These are phyloP conservation scores for Teunomyces kruisii DNA, from an alignment of 805 yeast genomes.

Conservation along the genomic window DNA sequence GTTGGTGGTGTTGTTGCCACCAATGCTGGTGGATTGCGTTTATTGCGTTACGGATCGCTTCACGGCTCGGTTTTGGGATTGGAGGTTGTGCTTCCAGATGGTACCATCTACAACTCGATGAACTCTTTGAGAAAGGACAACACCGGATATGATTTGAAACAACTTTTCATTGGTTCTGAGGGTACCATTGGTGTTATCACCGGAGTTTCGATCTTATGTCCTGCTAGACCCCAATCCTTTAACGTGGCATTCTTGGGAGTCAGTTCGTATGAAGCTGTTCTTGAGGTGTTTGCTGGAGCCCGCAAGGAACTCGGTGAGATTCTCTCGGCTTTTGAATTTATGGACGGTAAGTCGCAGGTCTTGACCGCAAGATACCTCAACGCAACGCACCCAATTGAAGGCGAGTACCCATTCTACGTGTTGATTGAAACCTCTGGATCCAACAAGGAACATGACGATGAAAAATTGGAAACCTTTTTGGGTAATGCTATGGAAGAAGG, in stretches of 20 bases:
- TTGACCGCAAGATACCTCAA: conserved; percentile 63
- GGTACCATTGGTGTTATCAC: conserved; percentile 91
- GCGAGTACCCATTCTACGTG: conserved; percentile 81
- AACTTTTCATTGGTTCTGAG: conserved; percentile 89
- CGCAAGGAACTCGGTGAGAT: conserved; percentile 79
- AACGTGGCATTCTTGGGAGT: conserved; percentile 90
- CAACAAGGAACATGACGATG: conserved; percentile 88
- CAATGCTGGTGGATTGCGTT: conserved; percentile 92
- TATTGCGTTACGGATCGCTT: conserved; percentile 84
- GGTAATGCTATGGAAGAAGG: conserved; percentile 85
- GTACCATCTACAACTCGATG: conserved; percentile 76
- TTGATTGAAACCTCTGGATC: conserved; percentile 97
- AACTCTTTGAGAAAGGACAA: conserved; percentile 89
- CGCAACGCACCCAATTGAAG: conserved; percentile 72
- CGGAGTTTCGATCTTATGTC: conserved; percentile 86
- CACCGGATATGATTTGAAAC: conserved; percentile 93
- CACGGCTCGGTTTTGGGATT: conserved; percentile 91
- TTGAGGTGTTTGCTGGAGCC: conserved; percentile 75
- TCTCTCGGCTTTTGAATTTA: conserved; percentile 89
- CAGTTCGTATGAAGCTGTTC: conserved; percentile 79
- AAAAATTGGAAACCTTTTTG: conserved; percentile 79
- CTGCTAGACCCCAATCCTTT: conserved; percentile 79
- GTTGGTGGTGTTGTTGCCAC: conserved; percentile 95
- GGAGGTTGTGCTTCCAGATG: conserved; percentile 91
- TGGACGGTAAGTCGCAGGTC: conserved; percentile 73